Evolutionary conservation across 2,329 filamentous ascomycete genomes (phyloP).

Genomic region (Xylaria sp.): DNA sequence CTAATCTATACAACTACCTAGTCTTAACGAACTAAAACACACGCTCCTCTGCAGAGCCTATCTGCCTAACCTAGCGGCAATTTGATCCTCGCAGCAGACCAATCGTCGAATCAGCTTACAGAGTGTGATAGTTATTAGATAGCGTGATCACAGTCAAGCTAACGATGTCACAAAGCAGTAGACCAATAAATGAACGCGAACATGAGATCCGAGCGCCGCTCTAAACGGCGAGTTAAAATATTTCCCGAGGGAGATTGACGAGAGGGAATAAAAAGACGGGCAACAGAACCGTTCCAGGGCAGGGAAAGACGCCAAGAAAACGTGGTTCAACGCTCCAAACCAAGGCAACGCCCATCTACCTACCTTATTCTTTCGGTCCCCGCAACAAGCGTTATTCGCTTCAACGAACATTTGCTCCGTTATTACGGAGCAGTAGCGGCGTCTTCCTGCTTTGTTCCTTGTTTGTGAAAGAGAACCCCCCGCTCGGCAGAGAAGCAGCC

Average conservation of each 20-base stretch:
- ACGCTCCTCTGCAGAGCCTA: background rate
- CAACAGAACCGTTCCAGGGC: background rate
- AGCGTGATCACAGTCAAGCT: background rate
- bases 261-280: background rate
- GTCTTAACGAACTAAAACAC: background rate
- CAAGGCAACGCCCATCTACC: too few species aligned
- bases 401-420: background rate
- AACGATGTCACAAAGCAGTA: background rate
- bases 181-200: background rate
- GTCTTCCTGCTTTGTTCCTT: background rate
- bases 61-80: background rate
- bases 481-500: slow-evolving; percentile 6
- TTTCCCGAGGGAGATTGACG: slow-evolving; percentile 26
- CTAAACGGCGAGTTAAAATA: slow-evolving; percentile 10
- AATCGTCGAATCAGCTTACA: background rate
- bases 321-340: slow-evolving; percentile 19
- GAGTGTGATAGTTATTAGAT: background rate
- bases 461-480: background rate
- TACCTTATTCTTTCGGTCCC: background rate
- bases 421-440: background rate
- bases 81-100: background rate
- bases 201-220: slow-evolving; percentile 6
- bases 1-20: background rate
- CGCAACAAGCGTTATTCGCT: background rate
- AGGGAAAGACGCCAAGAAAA: slow-evolving; percentile 25